Base-by-base conservation (phyloP, 352 stramenopile species). In the Phytophthora chlamydospora region DNA sequence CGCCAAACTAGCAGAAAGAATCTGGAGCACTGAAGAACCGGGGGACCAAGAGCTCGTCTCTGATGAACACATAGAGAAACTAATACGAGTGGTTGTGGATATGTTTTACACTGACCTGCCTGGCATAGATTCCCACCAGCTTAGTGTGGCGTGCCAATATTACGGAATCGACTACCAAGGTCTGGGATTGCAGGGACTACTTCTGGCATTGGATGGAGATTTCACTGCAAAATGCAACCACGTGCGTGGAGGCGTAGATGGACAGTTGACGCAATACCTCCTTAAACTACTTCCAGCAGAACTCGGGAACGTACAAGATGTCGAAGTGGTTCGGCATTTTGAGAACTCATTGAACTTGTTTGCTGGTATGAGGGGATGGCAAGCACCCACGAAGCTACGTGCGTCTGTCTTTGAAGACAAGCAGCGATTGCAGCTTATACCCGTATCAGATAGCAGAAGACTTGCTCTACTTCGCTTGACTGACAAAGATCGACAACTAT, bases 281-380 rank as follows among this genome's bases (percentile, higher is more conserved):
- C 45, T 68, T 16, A 68, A 51, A 50, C 36, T 45, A 45, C 46
- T 63, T 38, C 60, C 60, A 4, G 21, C 63, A 12, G 40, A 52
- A 0, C 11, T 16, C 6, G 45, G 49, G 0, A 43, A 50, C n/a
- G 29, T n/a, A 2, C 12, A 54, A 29, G 41, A 58, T 12, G 7
- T 7, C 16, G 53, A 63, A 5, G 16, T 32, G 29, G 38, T 68
- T 6, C 44, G 41, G 11, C 45, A 27, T 12, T 68, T 68, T 49
- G 60, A 68, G 27, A 51, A 47, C 21, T 38, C 53, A 17, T 32
- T 68, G 6, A 64, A 68, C 35, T 6, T 68, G 21, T 68, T 68
- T 19, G 45, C 39, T 38, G 53, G 38, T 8, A 58, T 68, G 60
- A 62, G 60, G 19, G 53, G 53, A 13, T 68, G 60, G 60, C 29